Conservation (phyloP, 139 green algal genomes). For the Chlorella ohadii region DNA sequence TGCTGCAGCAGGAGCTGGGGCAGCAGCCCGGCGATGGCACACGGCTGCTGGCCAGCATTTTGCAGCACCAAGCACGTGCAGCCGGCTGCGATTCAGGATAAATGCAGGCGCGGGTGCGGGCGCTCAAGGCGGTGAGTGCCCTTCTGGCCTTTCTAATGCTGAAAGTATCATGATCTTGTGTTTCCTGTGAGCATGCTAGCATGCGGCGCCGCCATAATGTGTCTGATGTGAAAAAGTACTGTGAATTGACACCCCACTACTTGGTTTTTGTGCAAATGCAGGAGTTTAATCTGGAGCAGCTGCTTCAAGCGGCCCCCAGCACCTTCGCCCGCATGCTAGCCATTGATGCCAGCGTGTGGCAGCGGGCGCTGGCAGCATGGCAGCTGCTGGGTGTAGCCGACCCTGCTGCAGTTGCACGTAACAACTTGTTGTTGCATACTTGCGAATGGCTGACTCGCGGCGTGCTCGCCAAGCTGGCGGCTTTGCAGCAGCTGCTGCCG, state of each 20-base stretch:
- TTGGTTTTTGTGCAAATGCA: background rate
- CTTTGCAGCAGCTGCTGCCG: conserved; percentile 8
- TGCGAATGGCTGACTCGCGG: background rate
- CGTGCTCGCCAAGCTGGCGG: conserved; percentile 2
- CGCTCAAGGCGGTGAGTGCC: background rate
- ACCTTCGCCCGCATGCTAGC: background rate
- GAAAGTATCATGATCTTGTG: no score
- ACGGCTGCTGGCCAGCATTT: background rate
- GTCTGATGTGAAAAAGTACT: no score
- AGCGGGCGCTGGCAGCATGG: background rate
- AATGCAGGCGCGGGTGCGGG: background rate
- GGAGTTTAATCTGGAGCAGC: background rate
- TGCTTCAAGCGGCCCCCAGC: background rate
- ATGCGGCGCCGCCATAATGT: no score
- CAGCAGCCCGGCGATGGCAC: background rate
- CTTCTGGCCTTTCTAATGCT: no score
- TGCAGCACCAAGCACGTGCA: background rate
- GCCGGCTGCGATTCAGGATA: background rate
- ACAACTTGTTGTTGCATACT: no score
- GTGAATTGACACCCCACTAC: no score
- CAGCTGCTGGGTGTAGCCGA: background rate
- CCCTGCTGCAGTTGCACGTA: background rate
- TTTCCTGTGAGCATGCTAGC: no score
- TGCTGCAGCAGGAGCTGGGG: conserved; percentile 6
- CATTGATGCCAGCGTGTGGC: background rate